Evolutionary conservation across 768 basidiomycete species (phyloP).

Genomic region (Suillus subaureus): DNA sequence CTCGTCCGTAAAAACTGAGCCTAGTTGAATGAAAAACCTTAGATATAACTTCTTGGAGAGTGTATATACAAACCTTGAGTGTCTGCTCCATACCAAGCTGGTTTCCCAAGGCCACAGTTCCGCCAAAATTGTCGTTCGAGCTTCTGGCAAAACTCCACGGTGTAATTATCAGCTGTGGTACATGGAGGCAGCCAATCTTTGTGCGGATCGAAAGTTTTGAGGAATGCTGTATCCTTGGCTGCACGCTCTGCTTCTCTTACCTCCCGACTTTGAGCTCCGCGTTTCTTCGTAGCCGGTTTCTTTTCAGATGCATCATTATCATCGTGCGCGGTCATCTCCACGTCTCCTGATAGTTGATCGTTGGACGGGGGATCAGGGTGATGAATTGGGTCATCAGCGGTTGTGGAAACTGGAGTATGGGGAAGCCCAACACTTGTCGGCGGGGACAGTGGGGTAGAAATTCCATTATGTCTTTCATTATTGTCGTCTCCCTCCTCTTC

Average conservation of each 20-base stretch:
- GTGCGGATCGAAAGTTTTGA: slow-evolving; percentile 71
- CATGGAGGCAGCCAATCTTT: slow-evolving; percentile 79
- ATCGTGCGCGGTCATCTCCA: slow-evolving; percentile 12
- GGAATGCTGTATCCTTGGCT: slow-evolving; percentile 53
- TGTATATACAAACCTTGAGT: slow-evolving; percentile 66
- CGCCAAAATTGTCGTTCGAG: slow-evolving; percentile 93
- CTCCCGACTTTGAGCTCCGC: slow-evolving; percentile 41
- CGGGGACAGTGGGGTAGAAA: slow-evolving; percentile 28
- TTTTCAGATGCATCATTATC: slow-evolving; percentile 35
- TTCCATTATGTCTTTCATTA: slow-evolving; percentile 1
- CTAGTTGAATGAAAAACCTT: slow-evolving; percentile 31
- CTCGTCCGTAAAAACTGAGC: slow-evolving; percentile 71
- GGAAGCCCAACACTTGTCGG: slow-evolving; percentile 29
- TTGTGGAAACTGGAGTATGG: slow-evolving; percentile 20
- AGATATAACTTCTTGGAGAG: not conserved
- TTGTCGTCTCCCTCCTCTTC: slow-evolving; percentile 41
- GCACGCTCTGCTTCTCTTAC: slow-evolving; percentile 48
- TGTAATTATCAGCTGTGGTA: slow-evolving; percentile 78
- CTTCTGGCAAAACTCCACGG: slow-evolving; percentile 81
- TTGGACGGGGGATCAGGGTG: slow-evolving; percentile 10
- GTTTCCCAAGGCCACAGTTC: slow-evolving; percentile 81
- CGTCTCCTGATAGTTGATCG: slow-evolving; percentile 12
- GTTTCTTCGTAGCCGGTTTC: slow-evolving; percentile 42
- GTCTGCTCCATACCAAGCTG: slow-evolving; percentile 99
- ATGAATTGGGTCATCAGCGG: slow-evolving; percentile 11